Evolutionary conservation across 2,329 filamentous ascomycete genomes (phyloP).

Genomic region (Colletotrichum sp.): DNA sequence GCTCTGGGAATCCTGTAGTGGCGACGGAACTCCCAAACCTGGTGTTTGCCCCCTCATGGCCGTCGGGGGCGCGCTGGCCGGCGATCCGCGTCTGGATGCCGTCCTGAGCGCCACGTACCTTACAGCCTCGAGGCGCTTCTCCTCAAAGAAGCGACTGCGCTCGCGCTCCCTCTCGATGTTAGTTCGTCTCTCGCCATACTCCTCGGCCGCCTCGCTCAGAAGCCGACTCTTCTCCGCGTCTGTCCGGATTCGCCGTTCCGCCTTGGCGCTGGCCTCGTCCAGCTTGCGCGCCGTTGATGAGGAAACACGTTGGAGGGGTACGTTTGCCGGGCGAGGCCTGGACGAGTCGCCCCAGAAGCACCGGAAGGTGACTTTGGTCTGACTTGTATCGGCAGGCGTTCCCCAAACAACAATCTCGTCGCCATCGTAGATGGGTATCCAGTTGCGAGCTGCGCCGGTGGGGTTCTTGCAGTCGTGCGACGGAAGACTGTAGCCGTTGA

Average conservation of each 20-base stretch:
- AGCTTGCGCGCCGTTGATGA: slow-evolving; percentile 47
- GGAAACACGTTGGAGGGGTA: slow-evolving; percentile 42
- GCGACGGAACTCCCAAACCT: background rate
- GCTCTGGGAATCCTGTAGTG: background rate
- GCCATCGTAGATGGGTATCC: slow-evolving; percentile 76
- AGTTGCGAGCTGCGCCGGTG: slow-evolving; percentile 59
- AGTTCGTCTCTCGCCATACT: slow-evolving; percentile 46
- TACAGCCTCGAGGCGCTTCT: slow-evolving; percentile 50
- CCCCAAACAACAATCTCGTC: slow-evolving; percentile 79
- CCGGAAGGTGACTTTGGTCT: slow-evolving; percentile 53
- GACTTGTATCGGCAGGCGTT: slow-evolving; percentile 39
- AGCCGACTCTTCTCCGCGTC: slow-evolving; percentile 43
- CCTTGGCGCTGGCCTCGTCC: slow-evolving; percentile 51
- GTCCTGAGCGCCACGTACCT: slow-evolving; percentile 35
- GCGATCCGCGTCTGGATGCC: slow-evolving; percentile 17
- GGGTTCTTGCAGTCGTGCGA: slow-evolving; percentile 61
- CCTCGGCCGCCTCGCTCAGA: slow-evolving; percentile 48
- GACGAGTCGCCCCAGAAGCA: slow-evolving; percentile 64
- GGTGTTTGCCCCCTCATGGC: slow-evolving; percentile 9
- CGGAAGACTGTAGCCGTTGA: slow-evolving; percentile 74
- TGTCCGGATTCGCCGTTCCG: slow-evolving; percentile 50
- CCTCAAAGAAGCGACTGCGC: slow-evolving; percentile 55
- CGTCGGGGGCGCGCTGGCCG: slow-evolving; percentile 20
- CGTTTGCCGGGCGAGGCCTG: slow-evolving; percentile 37
- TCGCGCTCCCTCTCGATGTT: slow-evolving; percentile 51